These are phyloP conservation scores for Chytridium lagenaria DNA, from an alignment of 371 early-diverging fungal species.

Conservation along the genomic window DNA sequence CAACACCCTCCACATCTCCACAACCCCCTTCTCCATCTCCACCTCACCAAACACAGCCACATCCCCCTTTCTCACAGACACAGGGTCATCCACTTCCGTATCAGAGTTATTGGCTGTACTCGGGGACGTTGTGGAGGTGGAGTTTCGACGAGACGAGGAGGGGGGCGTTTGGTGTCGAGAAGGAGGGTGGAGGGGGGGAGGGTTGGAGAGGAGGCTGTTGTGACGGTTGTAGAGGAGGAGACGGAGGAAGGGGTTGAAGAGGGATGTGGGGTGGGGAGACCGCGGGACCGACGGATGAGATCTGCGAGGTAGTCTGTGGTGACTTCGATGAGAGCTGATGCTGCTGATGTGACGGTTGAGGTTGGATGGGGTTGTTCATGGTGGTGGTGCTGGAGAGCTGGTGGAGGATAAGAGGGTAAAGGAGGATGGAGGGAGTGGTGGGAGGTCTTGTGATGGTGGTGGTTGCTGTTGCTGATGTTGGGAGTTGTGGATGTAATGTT, in stretches of 20 bases:
- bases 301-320: slow-evolving; percentile 17
- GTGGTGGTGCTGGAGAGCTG: background rate
- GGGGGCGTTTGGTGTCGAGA: background rate
- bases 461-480: background rate
- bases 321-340: slow-evolving; percentile 4
- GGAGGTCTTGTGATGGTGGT: background rate
- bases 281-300: background rate
- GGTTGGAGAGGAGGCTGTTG: background rate
- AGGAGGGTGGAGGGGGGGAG: background rate
- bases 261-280: background rate
- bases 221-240: background rate
- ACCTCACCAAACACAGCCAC: background rate
- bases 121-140: background rate
- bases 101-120: background rate
- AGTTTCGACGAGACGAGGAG: background rate
- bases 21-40: slow-evolving; percentile 21
- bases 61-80: background rate
- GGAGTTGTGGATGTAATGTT: too few relatives aligned
- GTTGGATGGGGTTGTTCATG: background rate
- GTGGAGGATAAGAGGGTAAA: too few relatives aligned
- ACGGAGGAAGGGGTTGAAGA: background rate
- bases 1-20: slow-evolving; percentile 20
- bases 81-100: background rate
- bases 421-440: background rate
- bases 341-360: background rate